Percentiles rank a stretch among this genome's conserved stretches.
Evolutionary conservation across 805 yeast species (phyloP).

Genomic region (Brettanomyces nanus): DNA sequence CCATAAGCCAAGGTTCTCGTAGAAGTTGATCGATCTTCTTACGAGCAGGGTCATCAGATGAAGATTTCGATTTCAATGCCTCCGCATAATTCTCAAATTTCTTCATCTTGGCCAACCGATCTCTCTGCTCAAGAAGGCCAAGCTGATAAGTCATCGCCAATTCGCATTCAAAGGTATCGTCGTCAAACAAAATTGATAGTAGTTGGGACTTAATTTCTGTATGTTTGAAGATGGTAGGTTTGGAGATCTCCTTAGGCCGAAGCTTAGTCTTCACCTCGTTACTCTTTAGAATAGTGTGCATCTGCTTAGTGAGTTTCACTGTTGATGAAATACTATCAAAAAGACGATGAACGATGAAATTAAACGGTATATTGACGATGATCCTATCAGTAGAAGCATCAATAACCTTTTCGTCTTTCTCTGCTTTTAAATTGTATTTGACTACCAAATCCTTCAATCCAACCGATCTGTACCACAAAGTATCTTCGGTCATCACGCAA

Average conservation of each 20-base stretch:
- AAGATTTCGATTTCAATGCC: not conserved
- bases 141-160: conserved; percentile 48
- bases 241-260: not conserved
- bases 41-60: not conserved
- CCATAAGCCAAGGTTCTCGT: conserved; percentile 1
- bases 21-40: conserved; percentile 1
- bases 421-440: conserved; percentile 7
- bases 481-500: conserved; percentile 1
- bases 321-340: conserved; percentile 70
- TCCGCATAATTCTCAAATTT: conserved; percentile 10
- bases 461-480: conserved; percentile 6
- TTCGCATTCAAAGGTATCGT: conserved; percentile 59
- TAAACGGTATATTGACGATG: conserved; percentile 56
- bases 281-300: conserved; percentile 39
- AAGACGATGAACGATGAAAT: conserved; percentile 67
- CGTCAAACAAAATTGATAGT: conserved; percentile 44
- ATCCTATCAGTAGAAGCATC: conserved; percentile 18
- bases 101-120: conserved; percentile 33
- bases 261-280: conserved; percentile 16
- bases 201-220: conserved; percentile 28
- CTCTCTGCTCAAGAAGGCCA: conserved; percentile 50
- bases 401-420: not conserved
- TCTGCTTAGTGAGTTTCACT: conserved; percentile 58
- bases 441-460: conserved; percentile 7
- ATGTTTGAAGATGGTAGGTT: not conserved